Conservation (phyloP, 2,329 filamentous ascomycete species). For the Coniochaeta pulveracea region DNA sequence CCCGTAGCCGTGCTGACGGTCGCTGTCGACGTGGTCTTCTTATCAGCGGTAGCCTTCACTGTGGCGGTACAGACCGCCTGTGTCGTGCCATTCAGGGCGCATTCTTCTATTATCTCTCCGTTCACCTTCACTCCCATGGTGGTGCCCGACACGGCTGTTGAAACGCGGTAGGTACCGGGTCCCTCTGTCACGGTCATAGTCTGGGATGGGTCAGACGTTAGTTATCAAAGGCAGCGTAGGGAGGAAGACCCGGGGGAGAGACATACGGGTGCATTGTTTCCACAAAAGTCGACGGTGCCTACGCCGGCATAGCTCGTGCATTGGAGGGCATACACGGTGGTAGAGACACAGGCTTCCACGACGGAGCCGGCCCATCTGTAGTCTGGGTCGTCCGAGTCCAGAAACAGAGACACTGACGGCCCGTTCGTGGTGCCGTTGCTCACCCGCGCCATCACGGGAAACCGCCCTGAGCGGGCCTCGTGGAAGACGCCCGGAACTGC, state of each 20-base stretch:
- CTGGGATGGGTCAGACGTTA: neutral
- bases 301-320: slow-evolving; percentile 1
- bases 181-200: slow-evolving; percentile 4
- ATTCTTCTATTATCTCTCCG: slow-evolving; percentile 5
- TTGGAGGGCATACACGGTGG: slow-evolving; percentile 6
- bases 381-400: neutral
- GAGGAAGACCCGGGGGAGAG: neutral
- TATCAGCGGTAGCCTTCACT: neutral
- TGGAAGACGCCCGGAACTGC: too few relatives aligned
- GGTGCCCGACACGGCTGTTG: neutral
- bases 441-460: too few relatives aligned
- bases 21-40: neutral
- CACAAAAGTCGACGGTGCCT: neutral
- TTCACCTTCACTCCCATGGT: neutral
- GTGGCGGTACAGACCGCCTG: slow-evolving; percentile 5
- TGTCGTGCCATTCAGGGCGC: slow-evolving; percentile 7
- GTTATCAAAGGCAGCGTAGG: neutral
- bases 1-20: neutral
- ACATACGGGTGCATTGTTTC: slow-evolving; percentile 4
- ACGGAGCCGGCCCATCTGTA: slow-evolving; percentile 6
- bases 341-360: slow-evolving; percentile 4
- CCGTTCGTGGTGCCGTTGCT: too few relatives aligned
- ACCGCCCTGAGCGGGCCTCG: too few relatives aligned
- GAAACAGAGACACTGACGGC: slow-evolving; percentile 7
- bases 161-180: slow-evolving; percentile 3